Base-by-base conservation (phyloP, 2,329 filamentous ascomycete species). In the Byssoonygena ceratinophila region DNA sequence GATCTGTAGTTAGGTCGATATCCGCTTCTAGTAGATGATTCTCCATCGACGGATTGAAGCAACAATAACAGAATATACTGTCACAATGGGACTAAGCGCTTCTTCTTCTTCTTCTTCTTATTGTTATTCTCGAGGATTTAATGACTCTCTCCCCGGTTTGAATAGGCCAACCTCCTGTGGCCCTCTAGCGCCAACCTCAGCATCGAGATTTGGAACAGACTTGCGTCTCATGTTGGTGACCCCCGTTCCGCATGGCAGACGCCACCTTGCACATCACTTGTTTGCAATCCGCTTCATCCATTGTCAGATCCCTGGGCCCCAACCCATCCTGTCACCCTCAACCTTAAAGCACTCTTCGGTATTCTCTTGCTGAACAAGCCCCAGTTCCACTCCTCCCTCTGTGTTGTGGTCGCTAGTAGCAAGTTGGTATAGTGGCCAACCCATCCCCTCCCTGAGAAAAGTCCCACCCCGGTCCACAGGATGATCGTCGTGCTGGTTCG, bases 401-500 rank as follows among this genome's bases (percentile, higher is more conserved):
- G n/a, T n/a, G n/a, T n/a, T n/a, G n/a, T n/a, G n/a, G n/a, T n/a
- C n/a, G n/a, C n/a, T n/a, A n/a, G n/a, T n/a, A n/a, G n/a, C n/a
- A n/a, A n/a, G 36, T 41, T 41, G n/a, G 14, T 12, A 7, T 41
- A 41, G 23, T 49, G 25, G 36, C 18, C 27, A 29, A 23, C 39
- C 39, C 14, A 11, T 34, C 6, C 32, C 32, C 32, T 9, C 14
- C 6, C 32, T 12, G 5, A 43, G 12, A 23, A n/a, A n/a, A n/a
- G n/a, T n/a, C 20, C 12, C 29, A 27, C 49, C 40, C 49, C 32
- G 41, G 49, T 46, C 49, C 49, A 52, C 49, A 45, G 31, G 29
- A 37, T 52, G 49, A 52, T 52, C 49, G 49, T 52, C 49, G 41
- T 52, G 36, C 40, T 52, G 49, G 39, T 39, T 52, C 49, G 49